Evolutionary conservation across 1,139 yeast genomes (phyloP), one percentile per base, ranked within the genome.

Genomic region (Candida sanyaensis): DNA sequence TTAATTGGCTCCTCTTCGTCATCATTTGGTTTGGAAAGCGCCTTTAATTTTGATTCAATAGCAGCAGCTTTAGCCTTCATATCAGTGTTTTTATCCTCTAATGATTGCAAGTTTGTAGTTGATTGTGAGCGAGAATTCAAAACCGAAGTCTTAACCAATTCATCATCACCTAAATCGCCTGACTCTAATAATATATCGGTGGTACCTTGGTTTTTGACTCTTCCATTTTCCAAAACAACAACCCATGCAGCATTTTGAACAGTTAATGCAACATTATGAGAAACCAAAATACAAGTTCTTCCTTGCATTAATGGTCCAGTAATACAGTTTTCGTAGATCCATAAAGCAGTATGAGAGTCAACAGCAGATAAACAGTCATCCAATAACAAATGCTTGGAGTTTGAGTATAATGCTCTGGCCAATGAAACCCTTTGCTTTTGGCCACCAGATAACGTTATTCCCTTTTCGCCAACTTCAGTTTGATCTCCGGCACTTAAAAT

Each of bases 361-460:
- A 93, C 98, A 43, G 99, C 98, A 64, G 96, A 86, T 58, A 93
- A 77, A 73, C 98, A 92, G 68, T 93, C 99, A 71, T 93, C 99
- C 47, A 93, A 76, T 54, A 93, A 67, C 43, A 93, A 77, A 61
- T 88, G 92, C 53, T 83, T 83, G 1, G 97, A 87, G 59, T 83
- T 81, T 1, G 96, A 89, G 65, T 93, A 93, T 57, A 93, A 72
- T 1, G 98, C 97, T 66, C 99, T 83, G 1, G 99, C 98, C 50
- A 93, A 76, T 1, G 97, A 91, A 39, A 92, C 93, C 68, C 98
- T 83, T 70, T 93, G 98, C 65, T 93, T 93, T 71, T 93, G 98
- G 48, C 99, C 99, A 58, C 99, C 99, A 37, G 97, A 91, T 49
- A 93, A 76, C 0, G 97, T 86, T 49, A 93, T 90, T 65, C 99